Percentiles rank a stretch among this genome's conserved stretches.
These are phyloP conservation scores for Chlorella sp. DNA, from an alignment of 139 green algal species.

Conservation along the genomic window DNA sequence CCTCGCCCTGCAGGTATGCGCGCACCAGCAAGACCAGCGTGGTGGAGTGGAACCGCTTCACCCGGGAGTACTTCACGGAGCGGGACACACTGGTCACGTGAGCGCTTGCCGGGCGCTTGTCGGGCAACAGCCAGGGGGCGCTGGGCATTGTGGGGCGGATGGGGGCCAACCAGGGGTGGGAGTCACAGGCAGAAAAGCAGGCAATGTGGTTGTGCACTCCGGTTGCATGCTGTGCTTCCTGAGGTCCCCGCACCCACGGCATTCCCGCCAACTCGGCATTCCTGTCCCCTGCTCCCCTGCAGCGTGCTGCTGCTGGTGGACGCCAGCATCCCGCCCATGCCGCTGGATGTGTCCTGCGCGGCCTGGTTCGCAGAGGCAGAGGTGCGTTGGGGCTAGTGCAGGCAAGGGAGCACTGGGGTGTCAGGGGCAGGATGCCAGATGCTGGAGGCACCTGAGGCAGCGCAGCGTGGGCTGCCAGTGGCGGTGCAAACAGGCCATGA, in stretches of 20 bases:
- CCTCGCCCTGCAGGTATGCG: slow-evolving; percentile 69
- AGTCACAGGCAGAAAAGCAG: too few relatives aligned
- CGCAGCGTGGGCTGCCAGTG: too few relatives aligned
- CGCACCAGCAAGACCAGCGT: slow-evolving; percentile 57
- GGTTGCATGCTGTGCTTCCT: neutral
- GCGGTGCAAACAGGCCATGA: too few relatives aligned
- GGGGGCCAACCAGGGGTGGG: neutral
- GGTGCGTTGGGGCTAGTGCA: slow-evolving; percentile 22
- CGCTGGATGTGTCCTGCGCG: slow-evolving; percentile 83
- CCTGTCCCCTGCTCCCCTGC: neutral
- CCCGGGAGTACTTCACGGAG: slow-evolving; percentile 87
- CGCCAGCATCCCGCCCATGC: slow-evolving; percentile 81
- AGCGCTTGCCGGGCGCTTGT: neutral
- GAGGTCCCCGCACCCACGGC: neutral
- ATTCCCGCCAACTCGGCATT: neutral
- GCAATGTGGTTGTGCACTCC: neutral
- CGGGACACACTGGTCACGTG: slow-evolving; percentile 78
- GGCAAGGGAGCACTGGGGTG: neutral
- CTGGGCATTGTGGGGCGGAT: too few relatives aligned
- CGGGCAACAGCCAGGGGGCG: too few relatives aligned
- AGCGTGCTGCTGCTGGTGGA: slow-evolving; percentile 95
- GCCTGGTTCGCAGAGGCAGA: slow-evolving; percentile 77
- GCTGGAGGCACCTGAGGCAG: too few relatives aligned
- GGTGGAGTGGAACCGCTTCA: slow-evolving; percentile 88
- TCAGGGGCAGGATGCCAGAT: too few relatives aligned